These are phyloP conservation scores for Dactylellina cionopaga DNA, from an alignment of 2,329 filamentous ascomycete species.

Conservation along the genomic window DNA sequence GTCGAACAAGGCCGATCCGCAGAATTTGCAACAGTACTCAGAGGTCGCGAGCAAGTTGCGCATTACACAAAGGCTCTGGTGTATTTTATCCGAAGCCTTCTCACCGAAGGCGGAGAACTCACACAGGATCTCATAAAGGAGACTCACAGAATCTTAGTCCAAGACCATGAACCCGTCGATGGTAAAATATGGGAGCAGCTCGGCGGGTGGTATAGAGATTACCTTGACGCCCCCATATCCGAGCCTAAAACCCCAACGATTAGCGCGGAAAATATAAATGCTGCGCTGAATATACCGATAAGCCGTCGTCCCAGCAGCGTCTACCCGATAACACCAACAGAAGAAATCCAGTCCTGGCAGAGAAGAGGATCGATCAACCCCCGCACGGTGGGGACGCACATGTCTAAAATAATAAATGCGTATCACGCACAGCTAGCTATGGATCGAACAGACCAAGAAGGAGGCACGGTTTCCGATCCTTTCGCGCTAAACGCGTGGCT, in stretches of 20 bases:
- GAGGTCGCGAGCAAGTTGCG: constrained; percentile 2
- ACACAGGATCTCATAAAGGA: constrained; percentile 35
- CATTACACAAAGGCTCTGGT: constrained; percentile 19
- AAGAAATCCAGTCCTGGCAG: not conserved
- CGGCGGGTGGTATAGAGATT: constrained; percentile 41
- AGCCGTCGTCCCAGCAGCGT: not conserved
- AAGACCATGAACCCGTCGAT: constrained; percentile 21
- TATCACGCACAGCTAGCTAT: constrained; percentile 29
- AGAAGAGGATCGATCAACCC: constrained; percentile 34
- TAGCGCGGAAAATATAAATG: not conserved
- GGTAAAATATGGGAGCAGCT: constrained; percentile 24
- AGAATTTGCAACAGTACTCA: constrained; percentile 9
- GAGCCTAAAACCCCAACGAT: too few species aligned
- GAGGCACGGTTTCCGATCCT: constrained; percentile 22
- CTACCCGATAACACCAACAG: constrained; percentile 2
- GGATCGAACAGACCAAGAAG: constrained; percentile 7
- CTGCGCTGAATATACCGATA: not conserved
- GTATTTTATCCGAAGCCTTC: constrained; percentile 16
- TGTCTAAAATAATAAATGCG: constrained; percentile 27
- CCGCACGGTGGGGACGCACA: constrained; percentile 23
- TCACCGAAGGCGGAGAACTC: constrained; percentile 13
- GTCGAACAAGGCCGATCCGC: not conserved
- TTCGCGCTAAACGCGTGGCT: constrained; percentile 37
- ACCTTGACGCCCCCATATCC: not conserved
- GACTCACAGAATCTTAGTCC: constrained; percentile 33